Percentiles rank a stretch among this genome's conserved stretches.
Evolutionary conservation across 768 basidiomycete genomes (phyloP).

Genomic region (Amanita phalloides): DNA sequence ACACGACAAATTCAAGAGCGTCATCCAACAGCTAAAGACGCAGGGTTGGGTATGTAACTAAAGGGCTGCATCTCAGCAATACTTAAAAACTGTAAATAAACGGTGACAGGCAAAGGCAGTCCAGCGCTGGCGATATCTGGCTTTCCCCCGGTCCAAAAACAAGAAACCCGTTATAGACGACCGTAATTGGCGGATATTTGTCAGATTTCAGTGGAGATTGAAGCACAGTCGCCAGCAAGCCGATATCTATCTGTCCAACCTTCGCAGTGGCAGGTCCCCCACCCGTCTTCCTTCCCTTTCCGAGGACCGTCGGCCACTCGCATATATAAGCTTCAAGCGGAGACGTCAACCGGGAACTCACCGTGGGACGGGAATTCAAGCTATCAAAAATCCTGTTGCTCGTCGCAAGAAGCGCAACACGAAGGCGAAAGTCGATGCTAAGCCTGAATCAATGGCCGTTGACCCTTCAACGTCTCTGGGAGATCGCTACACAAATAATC

Average conservation of each 20-base stretch:
- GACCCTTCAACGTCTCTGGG: not conserved
- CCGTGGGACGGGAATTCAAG: not conserved
- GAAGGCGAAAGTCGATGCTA: not conserved
- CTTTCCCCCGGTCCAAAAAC: not conserved
- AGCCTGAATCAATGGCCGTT: not conserved
- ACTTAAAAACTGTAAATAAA: not conserved
- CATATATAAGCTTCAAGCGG: not conserved
- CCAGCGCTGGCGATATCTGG: not conserved
- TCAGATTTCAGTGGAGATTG: conserved; percentile 15
- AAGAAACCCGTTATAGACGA: not conserved
- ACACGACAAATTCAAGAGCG: not conserved
- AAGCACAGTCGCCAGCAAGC: conserved; percentile 3
- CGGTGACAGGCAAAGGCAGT: not conserved
- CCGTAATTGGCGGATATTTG: conserved; percentile 5
- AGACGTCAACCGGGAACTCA: not conserved
- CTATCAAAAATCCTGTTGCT: not conserved
- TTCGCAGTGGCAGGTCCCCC: not conserved
- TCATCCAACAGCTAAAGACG: not conserved
- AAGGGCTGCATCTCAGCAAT: not conserved
- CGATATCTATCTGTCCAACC: not conserved
- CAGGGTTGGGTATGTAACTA: not conserved
- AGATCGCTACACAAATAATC: not conserved
- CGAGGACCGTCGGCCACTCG: too few species aligned
- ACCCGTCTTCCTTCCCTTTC: not conserved
- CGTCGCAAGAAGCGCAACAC: not conserved